Base-by-base conservation (phyloP, 768 basidiomycete genomes). In the Cystofilobasidium capitatum region DNA sequence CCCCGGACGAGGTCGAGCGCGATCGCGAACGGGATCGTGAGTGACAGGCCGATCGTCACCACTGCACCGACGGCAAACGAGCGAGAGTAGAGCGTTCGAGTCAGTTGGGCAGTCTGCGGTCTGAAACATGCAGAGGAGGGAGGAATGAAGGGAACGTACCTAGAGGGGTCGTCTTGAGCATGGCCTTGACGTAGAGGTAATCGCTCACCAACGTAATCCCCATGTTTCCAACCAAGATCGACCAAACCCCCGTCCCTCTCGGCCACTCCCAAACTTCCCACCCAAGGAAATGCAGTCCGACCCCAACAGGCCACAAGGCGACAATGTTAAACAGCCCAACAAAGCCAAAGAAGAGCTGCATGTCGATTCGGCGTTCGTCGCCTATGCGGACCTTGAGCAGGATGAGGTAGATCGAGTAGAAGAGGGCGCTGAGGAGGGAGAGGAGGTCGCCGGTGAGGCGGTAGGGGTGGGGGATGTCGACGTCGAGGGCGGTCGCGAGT, bases 1-100 rank as follows among this genome's bases (percentile, higher is more conserved):
- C 83, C 80, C 3, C 89, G 79, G 65, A 86, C 75, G 68, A 84
- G 79, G 72, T 96, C 92, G 17, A 92, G 92, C 12, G 88, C 60
- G 58, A 97, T 85, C 8, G 96, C 91, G 61, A 80, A 6, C 92
- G 94, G 62, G 75, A 97, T 96, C 0, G 96, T 96, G 17, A 98
- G 82, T 65, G 88, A 90, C 12, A 98, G 81, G 33, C 94, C 94
- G 64, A 97, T 81, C 0, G 94, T 98, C 22, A 88, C 93, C 24
- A 96, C 89, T 74, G 64, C 24, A 63, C 3, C 35, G 29, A 65
- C 20, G 17, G 22, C 24, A 5, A 17, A 24, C n/a, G n/a, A n/a
- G n/a, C n/a, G n/a, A n/a, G n/a, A n/a, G n/a, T n/a, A n/a, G n/a
- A n/a, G n/a, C n/a, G 10, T 42, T 10, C 40, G 40, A 42, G 40